phyloP scores from a whole-genome alignment of 2,329 filamentous ascomycete species.

The Hymenoscyphus fructigenus region DNA sequence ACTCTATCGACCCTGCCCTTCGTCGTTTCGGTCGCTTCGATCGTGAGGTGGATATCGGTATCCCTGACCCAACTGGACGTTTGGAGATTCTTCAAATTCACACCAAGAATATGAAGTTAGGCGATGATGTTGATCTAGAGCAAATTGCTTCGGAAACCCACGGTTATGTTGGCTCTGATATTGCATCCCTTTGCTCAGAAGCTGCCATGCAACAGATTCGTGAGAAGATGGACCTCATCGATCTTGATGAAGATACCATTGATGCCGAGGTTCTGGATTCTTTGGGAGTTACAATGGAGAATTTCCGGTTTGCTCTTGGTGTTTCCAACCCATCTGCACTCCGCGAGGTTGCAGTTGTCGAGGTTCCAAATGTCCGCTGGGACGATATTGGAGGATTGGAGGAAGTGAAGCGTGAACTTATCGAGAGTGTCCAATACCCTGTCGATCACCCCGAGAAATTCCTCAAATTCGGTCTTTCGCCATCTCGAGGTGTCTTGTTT shows the following conservation, averaged over 20 bases:
- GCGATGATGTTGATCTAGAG: slow-evolving; percentile 93
- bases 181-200: slow-evolving; percentile 97
- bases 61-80: slow-evolving; percentile 95
- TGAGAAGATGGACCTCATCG: slow-evolving; percentile 99
- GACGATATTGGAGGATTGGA: slow-evolving; percentile 99
- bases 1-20: slow-evolving; percentile 96
- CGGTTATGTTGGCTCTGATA: slow-evolving; percentile 97
- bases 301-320: slow-evolving; percentile 98
- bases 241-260: slow-evolving; percentile 98
- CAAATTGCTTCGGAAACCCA: slow-evolving; percentile 96
- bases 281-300: slow-evolving; percentile 98
- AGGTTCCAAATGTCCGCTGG: slow-evolving; percentile 99
- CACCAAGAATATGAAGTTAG: slow-evolving; percentile 99
- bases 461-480: slow-evolving; percentile 98
- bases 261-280: slow-evolving; percentile 98
- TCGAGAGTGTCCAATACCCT: slow-evolving; percentile 97
- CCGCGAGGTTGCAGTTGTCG: slow-evolving; percentile 97
- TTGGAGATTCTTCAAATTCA: slow-evolving; percentile 99
- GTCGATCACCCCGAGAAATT: slow-evolving; percentile 99
- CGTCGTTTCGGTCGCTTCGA: slow-evolving; percentile 98
- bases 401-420: slow-evolving; percentile 98
- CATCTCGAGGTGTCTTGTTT: slow-evolving; percentile 97
- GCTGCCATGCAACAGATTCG: slow-evolving; percentile 99
- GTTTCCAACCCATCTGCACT: slow-evolving; percentile 98
- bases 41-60: slow-evolving; percentile 97